Evolutionary conservation across 192 early-diverging fungal species (phyloP), one percentile per base, ranked within the genome.

Genomic region (Piromyces finnis): DNA sequence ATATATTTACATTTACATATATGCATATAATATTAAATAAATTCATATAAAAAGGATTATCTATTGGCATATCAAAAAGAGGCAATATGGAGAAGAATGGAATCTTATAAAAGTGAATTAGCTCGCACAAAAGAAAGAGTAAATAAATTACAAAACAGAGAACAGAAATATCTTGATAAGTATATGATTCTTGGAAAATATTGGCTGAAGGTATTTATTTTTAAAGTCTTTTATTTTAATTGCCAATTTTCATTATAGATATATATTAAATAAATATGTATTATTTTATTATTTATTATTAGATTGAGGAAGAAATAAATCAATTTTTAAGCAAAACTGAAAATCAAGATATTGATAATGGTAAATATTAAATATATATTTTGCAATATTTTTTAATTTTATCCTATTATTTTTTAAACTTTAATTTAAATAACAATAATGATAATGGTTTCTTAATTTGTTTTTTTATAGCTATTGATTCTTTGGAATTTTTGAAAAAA

Each of bases 21-120:
- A n/a, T n/a, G n/a, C n/a, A n/a, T n/a, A n/a, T n/a, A n/a, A n/a
- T n/a, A n/a, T n/a, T n/a, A n/a, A n/a, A n/a, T n/a, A n/a, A n/a
- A n/a, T n/a, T n/a, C n/a, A n/a, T n/a, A n/a, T n/a, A n/a, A n/a
- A n/a, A 68, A 68, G 51, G 51, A 68, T 68, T 68, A 68, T 68
- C n/a, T 68, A 68, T n/a, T 68, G 11, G 51, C 79, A 51, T 91
- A 89, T 80, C 90, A 91, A 84, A 91, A 91, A 80, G 90, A 91
- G 15, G 90, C 90, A 39, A 91, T 91, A 68, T 91, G 88, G 87
- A 82, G 90, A 28, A 88, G 91, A 78, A 90, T 91, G 82, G 87
- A 88, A 87, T 89, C 90, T 78, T 91, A 91, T 82, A 91, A 88
- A 83, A 84, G 90, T 27, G 87, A 90, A 78, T 82, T 84, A n/a